Conservation (phyloP, 2,329 filamentous ascomycete species). For the Diatrype stigma region DNA sequence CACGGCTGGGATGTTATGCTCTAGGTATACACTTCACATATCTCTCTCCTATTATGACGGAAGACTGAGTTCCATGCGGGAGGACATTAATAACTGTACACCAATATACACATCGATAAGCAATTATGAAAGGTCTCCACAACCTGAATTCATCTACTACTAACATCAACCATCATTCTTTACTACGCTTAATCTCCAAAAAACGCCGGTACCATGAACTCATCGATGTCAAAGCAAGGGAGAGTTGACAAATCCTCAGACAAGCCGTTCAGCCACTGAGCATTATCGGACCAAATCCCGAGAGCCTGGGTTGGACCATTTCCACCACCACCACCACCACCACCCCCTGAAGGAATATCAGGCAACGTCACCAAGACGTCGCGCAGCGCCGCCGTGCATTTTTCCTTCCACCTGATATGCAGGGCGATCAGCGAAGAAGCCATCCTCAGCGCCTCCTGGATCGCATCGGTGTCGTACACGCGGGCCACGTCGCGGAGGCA, state of each 20-base stretch:
- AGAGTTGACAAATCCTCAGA: neutral
- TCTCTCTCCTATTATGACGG: too few species aligned
- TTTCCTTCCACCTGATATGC: slow-evolving; percentile 47
- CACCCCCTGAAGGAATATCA: neutral
- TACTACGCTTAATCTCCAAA: neutral
- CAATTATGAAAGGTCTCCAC: neutral
- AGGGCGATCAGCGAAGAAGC: slow-evolving; percentile 50
- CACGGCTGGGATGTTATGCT: too few species aligned
- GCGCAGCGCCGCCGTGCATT: slow-evolving; percentile 24
- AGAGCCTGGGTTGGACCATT: neutral
- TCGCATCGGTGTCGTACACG: slow-evolving; percentile 42
- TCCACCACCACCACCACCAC: neutral
- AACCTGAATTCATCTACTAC: neutral
- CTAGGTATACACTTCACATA: too few species aligned
- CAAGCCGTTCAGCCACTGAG: neutral
- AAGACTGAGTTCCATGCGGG: too few species aligned
- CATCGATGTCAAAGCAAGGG: neutral
- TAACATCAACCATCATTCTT: neutral
- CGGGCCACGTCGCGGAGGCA: slow-evolving; percentile 37
- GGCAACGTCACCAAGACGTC: neutral
- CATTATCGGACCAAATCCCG: neutral
- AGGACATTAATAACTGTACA: too few species aligned
- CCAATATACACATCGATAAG: too few species aligned
- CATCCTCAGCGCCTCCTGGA: slow-evolving; percentile 50
- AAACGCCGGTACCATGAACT: neutral